Conservation (phyloP, 192 early-diverging fungal species). For the Chytriomyces confervae region DNA sequence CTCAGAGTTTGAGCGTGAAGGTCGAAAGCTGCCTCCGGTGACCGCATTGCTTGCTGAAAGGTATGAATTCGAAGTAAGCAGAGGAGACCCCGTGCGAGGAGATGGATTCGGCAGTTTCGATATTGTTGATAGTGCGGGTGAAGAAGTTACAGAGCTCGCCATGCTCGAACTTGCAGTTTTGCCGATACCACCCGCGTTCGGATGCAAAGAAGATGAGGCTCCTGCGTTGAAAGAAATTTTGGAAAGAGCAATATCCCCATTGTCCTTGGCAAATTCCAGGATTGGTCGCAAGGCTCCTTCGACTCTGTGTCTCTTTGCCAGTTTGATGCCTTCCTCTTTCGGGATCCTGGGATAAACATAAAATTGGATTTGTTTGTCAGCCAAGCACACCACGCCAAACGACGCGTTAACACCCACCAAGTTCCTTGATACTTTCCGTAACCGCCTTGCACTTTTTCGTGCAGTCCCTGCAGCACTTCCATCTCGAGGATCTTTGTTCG, state of each 20-base stretch:
- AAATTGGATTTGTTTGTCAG: too few species aligned
- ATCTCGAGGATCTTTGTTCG: conserved; percentile 89
- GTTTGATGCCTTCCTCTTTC: conserved; percentile 24
- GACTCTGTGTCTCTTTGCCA: conserved; percentile 43
- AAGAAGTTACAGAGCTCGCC: too few species aligned
- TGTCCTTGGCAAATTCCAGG: conserved; percentile 41
- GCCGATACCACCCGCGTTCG: not conserved
- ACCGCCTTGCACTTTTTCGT: conserved; percentile 95
- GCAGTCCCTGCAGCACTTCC: conserved; percentile 77
- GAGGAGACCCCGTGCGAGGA: too few species aligned
- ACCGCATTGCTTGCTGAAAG: too few species aligned
- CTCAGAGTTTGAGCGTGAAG: too few species aligned
- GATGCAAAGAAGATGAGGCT: not conserved
- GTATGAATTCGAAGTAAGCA: too few species aligned
- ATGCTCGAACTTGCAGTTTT: not conserved
- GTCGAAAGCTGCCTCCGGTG: too few species aligned
- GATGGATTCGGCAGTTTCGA: conserved; percentile 5
- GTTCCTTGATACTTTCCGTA: conserved; percentile 95
- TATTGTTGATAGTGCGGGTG: not conserved
- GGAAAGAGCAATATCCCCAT: conserved; percentile 22
- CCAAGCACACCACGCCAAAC: too few species aligned
- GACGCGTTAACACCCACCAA: conserved; percentile 55
- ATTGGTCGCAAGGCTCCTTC: conserved; percentile 39
- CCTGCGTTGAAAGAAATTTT: conserved; percentile 15
- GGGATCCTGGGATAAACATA: conserved; percentile 27